Evolutionary conservation across 169 alveolate species (phyloP), one percentile per base, ranked within the genome.

Genomic region (Eimeria maxima): DNA sequence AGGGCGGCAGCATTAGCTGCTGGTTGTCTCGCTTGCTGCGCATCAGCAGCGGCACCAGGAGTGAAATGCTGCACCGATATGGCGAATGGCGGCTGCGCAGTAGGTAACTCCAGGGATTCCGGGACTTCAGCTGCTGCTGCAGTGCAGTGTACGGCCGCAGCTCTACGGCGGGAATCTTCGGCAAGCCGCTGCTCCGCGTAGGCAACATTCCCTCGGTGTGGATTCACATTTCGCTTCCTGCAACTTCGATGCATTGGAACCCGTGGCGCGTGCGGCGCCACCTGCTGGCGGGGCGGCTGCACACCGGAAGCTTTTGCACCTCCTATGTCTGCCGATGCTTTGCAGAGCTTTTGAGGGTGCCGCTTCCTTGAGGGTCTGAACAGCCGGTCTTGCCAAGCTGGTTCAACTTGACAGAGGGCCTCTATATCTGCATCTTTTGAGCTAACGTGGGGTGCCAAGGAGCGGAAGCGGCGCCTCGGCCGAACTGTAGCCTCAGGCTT

Each of bases 391-490:
- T 65, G 44, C 94, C 94, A 87, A 5, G 81, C 53, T 47, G 94
- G 83, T 45, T 87, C 94, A 53, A 81, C 94, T 18, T 63, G 83
- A 60, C 67, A 38, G 60, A 87, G 94, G 20, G 94, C 94, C 83
- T 87, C 94, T 24, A 87, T 65, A 11, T 63, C 83, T 45, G 94
- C 94, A 24, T 87, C 84, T 38, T 20, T 42, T 11, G 83, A 87
- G 80, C 81, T 22, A 27, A 87, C 81, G 71, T 87, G 94, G 67
- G 94, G 94, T 16, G 81, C 94, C 83, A 87, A 65, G 45, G 84
- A 60, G 1, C 65, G 29, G 33, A 87, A 20, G n/a, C 83, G 94
- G 65, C 81, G 57, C 45, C 83, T 42, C 78, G 33, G 47, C 44
- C 67, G 83, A 29, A 65, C 83, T 29, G 67, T n/a, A 55, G 76